Conservation (phyloP, 2,329 filamentous ascomycete genomes). For the Didymosphaeria variabile region DNA sequence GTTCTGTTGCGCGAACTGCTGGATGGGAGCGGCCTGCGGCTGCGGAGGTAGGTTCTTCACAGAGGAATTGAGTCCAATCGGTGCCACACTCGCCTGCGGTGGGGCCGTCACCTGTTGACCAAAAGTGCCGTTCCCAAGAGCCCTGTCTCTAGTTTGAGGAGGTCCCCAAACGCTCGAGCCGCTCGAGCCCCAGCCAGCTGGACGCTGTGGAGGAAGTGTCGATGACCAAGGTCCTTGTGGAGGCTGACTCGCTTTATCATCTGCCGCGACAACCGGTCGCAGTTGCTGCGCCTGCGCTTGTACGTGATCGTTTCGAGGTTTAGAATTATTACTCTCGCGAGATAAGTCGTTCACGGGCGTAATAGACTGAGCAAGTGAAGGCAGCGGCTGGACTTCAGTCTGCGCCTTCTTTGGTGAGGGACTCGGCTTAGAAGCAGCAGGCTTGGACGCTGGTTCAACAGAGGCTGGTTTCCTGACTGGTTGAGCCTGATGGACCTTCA, state of each 20-base stretch:
- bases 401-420: slow-evolving; percentile 34
- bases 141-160: slow-evolving; percentile 71
- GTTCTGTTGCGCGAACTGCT: slow-evolving; percentile 27
- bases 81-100: slow-evolving; percentile 32
- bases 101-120: slow-evolving; percentile 39
- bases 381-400: slow-evolving; percentile 27
- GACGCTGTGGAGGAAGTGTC: slow-evolving; percentile 35
- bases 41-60: slow-evolving; percentile 29
- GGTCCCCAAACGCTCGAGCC: slow-evolving; percentile 77
- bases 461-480: slow-evolving; percentile 52
- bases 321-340: slow-evolving; percentile 35
- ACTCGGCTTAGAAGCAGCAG: slow-evolving; percentile 25
- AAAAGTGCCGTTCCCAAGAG: slow-evolving; percentile 81
- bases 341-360: slow-evolving; percentile 30
- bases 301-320: slow-evolving; percentile 26
- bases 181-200: slow-evolving; percentile 55
- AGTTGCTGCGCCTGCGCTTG: slow-evolving; percentile 21
- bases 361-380: slow-evolving; percentile 28
- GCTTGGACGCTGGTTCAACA: slow-evolving; percentile 27
- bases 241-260: slow-evolving; percentile 35
- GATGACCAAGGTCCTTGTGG: slow-evolving; percentile 38
- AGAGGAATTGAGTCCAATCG: slow-evolving; percentile 34
- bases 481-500: slow-evolving; percentile 68
- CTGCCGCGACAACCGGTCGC: slow-evolving; percentile 10
- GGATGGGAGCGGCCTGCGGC: slow-evolving; percentile 28